Evolutionary conservation across 2,329 filamentous ascomycete species (phyloP), one percentile per base, ranked within the genome.

Genomic region (Colletotrichum camelliae): DNA sequence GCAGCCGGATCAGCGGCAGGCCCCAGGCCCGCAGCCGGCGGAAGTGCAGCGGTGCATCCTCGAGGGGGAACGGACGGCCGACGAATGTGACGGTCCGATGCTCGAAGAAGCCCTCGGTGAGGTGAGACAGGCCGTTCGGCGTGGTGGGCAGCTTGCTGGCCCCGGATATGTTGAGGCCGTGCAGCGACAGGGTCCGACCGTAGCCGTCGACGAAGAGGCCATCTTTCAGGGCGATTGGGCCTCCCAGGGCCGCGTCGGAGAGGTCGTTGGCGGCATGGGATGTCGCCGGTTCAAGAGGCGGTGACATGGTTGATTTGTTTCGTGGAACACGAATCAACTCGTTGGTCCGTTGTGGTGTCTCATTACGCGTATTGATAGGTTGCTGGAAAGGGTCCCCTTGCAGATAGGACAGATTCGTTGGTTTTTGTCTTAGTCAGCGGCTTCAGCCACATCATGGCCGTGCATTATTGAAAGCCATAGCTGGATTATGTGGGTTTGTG

Each of bases 101-200:
- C 70, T 85, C 81, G 76, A 85, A 86, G 78, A 86, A 87, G 75
- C 82, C 83, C 15, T 85, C 80, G 52, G 84, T 84, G 43, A 86
- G 83, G 74, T 86, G 84, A 8, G 84, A 83, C 12, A 86, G 79
- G 57, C 84, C 84, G 55, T 84, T 82, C 4, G 83, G 83, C 48
- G 76, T 72, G n/a, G 81, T 84, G 18, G 85, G 85, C 48, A 85
- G 78, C 78, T 87, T 87, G 78, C 84, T 85, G 48, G 83, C 83
- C 43, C 85, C 85, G 4, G 85, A 84, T 52, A 87, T 82, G 78
- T 87, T 87, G 67, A 86, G 82, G 5, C 85, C 85, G n/a, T 84
- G 85, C 37, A 87, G 79, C 16, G 81, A 80, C 58, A 87, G 77
- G n/a, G 82, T 81, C 70, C 85, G 85, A n/a, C 83, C 81, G 72